Evolutionary conservation across 1,139 yeast genomes (phyloP).

Genomic region (Sugiyamaella grinbergsii): DNA sequence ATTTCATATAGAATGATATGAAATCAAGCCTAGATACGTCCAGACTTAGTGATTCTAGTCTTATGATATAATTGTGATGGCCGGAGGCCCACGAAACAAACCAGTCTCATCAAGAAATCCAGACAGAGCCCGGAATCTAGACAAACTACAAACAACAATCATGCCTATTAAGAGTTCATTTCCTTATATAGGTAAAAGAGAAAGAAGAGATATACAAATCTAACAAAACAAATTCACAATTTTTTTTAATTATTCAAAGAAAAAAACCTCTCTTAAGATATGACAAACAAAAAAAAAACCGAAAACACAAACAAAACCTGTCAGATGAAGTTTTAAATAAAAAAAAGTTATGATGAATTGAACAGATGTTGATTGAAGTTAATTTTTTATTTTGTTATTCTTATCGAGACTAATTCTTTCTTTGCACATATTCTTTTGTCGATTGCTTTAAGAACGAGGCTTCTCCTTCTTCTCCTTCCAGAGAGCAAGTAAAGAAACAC

Average conservation of each 20-base stretch:
- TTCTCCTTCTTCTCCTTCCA: slow-evolving; percentile 99
- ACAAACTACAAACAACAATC: slow-evolving; percentile 1
- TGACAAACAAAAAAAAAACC: background rate
- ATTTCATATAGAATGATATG: background rate
- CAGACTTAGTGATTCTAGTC: too few species aligned
- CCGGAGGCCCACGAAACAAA: too few species aligned
- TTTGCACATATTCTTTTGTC: background rate
- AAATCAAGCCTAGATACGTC: too few species aligned
- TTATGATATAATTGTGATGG: too few species aligned
- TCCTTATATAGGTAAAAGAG: slow-evolving; percentile 18
- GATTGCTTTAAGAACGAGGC: slow-evolving; percentile 89
- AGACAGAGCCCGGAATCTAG: slow-evolving; percentile 10
- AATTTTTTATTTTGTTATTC: background rate
- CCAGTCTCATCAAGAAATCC: too few species aligned
- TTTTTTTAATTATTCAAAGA: slow-evolving; percentile 14
- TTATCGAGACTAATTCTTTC: too few species aligned
- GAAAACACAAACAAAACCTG: slow-evolving; percentile 10
- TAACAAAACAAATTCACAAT: slow-evolving; percentile 12
- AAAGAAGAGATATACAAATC: slow-evolving; percentile 17
- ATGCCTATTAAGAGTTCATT: slow-evolving; percentile 20
- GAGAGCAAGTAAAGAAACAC: slow-evolving; percentile 99
- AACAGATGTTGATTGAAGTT: slow-evolving; percentile 8
- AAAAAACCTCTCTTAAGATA: slow-evolving; percentile 8
- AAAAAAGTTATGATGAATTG: slow-evolving; percentile 12
- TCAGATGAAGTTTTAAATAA: slow-evolving; percentile 16